phyloP scores from a whole-genome alignment of 2,329 filamentous ascomycete genomes.

The Parafenestella ontariensis region DNA sequence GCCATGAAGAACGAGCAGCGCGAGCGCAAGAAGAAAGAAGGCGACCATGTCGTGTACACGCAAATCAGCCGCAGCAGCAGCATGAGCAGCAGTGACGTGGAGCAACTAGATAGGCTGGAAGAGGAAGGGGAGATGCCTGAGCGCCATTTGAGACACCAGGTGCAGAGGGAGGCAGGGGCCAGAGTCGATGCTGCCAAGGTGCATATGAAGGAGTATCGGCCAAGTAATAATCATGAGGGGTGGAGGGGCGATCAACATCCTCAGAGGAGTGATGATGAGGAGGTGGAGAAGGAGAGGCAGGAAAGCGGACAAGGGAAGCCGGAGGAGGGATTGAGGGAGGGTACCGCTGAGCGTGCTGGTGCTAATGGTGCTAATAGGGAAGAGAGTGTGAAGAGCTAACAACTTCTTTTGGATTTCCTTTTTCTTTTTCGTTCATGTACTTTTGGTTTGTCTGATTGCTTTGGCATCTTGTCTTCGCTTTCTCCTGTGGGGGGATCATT shows the following conservation, averaged over 20 bases:
- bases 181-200: conserved; percentile 33
- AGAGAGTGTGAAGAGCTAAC: no score
- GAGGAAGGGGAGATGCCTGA: conserved; percentile 26
- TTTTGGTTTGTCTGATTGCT: no score
- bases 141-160: conserved; percentile 37
- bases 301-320: neutral
- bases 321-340: neutral
- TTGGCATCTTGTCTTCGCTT: no score
- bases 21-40: conserved; percentile 72
- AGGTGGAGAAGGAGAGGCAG: conserved; percentile 11
- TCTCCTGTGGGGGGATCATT: no score
- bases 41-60: conserved; percentile 60
- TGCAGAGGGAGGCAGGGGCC: conserved; percentile 32
- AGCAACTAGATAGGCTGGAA: conserved; percentile 59
- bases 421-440: no score
- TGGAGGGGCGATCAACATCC: conserved; percentile 30
- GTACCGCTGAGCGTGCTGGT: no score
- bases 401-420: no score
- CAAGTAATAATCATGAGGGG: conserved; percentile 30
- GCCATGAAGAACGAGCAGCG: conserved; percentile 79
- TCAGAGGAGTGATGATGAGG: conserved; percentile 20
- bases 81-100: conserved; percentile 64
- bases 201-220: conserved; percentile 34
- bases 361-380: no score
- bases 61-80: conserved; percentile 57